phyloP scores from a whole-genome alignment of 371 early-diverging fungal genomes.

The Mortierella sp. region DNA sequence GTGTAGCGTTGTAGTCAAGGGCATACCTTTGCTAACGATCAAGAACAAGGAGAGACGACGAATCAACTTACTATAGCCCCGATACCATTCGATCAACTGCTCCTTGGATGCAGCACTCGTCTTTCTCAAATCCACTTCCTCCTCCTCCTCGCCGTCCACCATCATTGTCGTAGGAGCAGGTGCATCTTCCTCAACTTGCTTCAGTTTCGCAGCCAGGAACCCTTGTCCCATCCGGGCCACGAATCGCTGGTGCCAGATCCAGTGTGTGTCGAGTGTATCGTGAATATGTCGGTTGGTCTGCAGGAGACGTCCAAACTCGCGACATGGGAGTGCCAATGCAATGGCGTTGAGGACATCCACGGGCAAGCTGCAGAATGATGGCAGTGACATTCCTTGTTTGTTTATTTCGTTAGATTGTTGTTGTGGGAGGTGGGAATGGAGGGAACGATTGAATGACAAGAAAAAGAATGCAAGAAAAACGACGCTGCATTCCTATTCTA shows the following conservation, averaged over 20 bases:
- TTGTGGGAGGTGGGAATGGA: background rate
- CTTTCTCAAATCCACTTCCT: background rate
- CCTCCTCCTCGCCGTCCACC: background rate
- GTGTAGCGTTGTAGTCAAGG: background rate
- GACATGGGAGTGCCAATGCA: conserved; percentile 7
- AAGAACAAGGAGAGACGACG: background rate
- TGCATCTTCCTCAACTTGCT: background rate
- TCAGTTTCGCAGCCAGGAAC: background rate
- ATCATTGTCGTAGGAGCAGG: background rate
- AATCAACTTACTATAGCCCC: conserved; percentile 9
- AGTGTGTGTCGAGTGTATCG: conserved; percentile 5
- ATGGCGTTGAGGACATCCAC: conserved; percentile 18
- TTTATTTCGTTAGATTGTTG: background rate
- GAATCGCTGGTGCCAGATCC: conserved; percentile 30
- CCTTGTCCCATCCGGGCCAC: background rate
- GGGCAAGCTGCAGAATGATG: conserved; percentile 7
- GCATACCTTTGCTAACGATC: background rate
- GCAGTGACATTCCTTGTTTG: background rate
- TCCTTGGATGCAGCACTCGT: conserved; percentile 15
- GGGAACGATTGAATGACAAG: background rate
- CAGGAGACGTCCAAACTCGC: conserved; percentile 26
- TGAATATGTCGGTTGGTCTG: conserved; percentile 20
- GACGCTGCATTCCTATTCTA: background rate
- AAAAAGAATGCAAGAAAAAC: background rate
- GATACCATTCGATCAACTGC: conserved; percentile 18